A percentile compares a stretch with the other conserved stretches of the same genome.
These are phyloP conservation scores for Zygoascus tannicola DNA, from an alignment of 805 yeast species.

Conservation along the genomic window DNA sequence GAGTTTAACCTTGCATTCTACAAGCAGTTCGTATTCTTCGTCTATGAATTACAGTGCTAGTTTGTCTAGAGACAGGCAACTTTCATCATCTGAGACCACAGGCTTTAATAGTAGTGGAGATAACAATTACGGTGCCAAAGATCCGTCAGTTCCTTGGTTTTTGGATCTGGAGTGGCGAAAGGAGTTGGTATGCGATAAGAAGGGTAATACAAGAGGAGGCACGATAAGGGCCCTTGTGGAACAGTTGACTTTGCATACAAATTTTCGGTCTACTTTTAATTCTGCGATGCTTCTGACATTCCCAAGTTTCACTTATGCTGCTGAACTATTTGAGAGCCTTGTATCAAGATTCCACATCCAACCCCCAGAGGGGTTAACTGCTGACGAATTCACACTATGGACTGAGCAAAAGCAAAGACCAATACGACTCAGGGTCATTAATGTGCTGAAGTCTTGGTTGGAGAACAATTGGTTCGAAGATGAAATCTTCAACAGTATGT, in stretches of 20 bases:
- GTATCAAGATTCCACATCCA: conserved; percentile 56
- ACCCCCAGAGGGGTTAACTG: conserved; percentile 83
- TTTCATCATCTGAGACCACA: background rate
- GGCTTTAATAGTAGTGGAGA: no score
- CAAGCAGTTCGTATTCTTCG: background rate
- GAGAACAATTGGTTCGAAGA: conserved; percentile 60
- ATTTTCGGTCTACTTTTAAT: conserved; percentile 51
- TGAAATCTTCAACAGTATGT: conserved; percentile 2
- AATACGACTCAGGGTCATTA: conserved; percentile 55
- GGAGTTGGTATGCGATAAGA: conserved; percentile 47
- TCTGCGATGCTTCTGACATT: conserved; percentile 66
- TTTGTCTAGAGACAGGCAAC: background rate
- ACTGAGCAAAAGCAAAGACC: conserved; percentile 58
- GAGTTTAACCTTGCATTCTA: background rate
- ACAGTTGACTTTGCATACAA: conserved; percentile 66
- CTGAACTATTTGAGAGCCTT: conserved; percentile 49
- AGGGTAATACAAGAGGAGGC: conserved; percentile 76
- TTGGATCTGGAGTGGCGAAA: conserved; percentile 44
- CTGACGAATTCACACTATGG: conserved; percentile 76
- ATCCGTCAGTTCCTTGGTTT: conserved; percentile 39
- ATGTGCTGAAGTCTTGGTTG: conserved; percentile 55
- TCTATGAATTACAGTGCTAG: background rate
- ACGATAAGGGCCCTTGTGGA: conserved; percentile 68
- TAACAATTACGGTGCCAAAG: no score
- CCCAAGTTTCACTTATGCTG: conserved; percentile 60